Percentiles rank a stretch among this genome's conserved stretches.
These are phyloP conservation scores for Fusarium mangiferae DNA, from an alignment of 2,329 filamentous ascomycete species.

Conservation along the genomic window DNA sequence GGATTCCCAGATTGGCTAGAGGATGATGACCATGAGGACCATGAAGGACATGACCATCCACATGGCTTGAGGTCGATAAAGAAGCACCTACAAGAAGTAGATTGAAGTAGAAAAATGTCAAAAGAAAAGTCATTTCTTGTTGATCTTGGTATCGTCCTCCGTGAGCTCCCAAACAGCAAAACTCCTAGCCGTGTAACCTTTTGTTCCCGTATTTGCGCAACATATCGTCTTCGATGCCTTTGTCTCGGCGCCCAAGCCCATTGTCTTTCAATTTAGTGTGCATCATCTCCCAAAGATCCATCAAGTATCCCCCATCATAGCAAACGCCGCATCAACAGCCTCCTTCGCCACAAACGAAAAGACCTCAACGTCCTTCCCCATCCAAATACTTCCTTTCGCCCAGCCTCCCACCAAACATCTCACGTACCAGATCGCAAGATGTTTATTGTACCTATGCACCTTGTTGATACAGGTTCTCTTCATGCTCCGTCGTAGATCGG, in stretches of 20 bases:
- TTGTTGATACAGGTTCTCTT: constrained; percentile 38
- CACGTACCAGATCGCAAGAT: constrained; percentile 46
- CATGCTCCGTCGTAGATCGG: constrained; percentile 31
- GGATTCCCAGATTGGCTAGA: constrained; percentile 67
- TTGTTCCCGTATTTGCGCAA: rapidly evolving
- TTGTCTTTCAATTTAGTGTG: neutral
- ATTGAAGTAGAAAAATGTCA: neutral
- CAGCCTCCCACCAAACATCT: constrained; percentile 39
- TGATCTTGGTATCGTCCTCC: neutral
- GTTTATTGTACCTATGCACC: constrained; percentile 47
- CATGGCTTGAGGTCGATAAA: constrained; percentile 34
- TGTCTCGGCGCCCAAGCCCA: neutral
- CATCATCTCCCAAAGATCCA: neutral
- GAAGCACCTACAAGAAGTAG: constrained; percentile 37
- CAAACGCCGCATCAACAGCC: constrained; percentile 32
- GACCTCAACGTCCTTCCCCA: constrained; percentile 32
- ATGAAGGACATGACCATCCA: constrained; percentile 43
- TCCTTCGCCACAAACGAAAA: constrained; percentile 41
- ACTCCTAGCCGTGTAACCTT: neutral
- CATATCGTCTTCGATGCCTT: rapidly evolving
- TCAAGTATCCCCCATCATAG: constrained; percentile 35
- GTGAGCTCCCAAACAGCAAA: neutral
- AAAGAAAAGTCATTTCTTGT: neutral
- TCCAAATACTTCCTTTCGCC: constrained; percentile 41
- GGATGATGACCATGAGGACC: constrained; percentile 52